Percentiles rank a stretch among this genome's conserved stretches.
Evolutionary conservation across 306 rosid genomes (phyloP).

Genomic region (Macrotyloma uniflorum): DNA sequence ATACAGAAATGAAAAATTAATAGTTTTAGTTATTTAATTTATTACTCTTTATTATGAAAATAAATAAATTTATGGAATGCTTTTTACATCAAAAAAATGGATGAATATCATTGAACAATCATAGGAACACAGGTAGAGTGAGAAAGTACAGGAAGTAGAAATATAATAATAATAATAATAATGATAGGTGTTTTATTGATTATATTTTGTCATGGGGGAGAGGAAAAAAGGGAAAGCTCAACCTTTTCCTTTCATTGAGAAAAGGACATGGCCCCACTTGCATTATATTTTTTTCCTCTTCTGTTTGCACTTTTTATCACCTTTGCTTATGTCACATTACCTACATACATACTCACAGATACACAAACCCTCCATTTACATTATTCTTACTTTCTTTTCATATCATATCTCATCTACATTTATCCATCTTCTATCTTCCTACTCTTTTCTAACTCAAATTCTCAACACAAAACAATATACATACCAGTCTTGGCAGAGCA

Average conservation of each 20-base stretch:
- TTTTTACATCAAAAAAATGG: not conserved
- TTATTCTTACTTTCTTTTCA: constrained; percentile 50
- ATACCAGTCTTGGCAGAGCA: not conserved
- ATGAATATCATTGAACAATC: not conserved
- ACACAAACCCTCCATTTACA: constrained; percentile 18
- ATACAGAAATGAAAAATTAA: too few relatives aligned
- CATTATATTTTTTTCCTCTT: constrained; percentile 34
- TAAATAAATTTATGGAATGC: too few relatives aligned
- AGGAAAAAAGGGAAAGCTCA: constrained; percentile 42
- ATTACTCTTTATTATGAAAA: too few relatives aligned
- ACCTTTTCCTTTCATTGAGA: constrained; percentile 53
- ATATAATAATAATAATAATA: not conserved
- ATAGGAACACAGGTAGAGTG: not conserved
- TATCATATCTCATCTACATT: constrained; percentile 43
- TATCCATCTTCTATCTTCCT: constrained; percentile 4
- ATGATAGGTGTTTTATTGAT: not conserved
- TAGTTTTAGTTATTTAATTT: too few relatives aligned
- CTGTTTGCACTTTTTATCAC: constrained; percentile 62
- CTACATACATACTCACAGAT: not conserved
- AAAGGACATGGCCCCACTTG: constrained; percentile 63
- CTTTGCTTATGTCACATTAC: constrained; percentile 57
- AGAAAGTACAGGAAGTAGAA: not conserved
- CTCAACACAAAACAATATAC: not conserved
- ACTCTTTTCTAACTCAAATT: not conserved
- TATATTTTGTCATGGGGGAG: constrained; percentile 31